Conservation (phyloP, 306 rosid genomes). For the Bauhinia variegata region DNA sequence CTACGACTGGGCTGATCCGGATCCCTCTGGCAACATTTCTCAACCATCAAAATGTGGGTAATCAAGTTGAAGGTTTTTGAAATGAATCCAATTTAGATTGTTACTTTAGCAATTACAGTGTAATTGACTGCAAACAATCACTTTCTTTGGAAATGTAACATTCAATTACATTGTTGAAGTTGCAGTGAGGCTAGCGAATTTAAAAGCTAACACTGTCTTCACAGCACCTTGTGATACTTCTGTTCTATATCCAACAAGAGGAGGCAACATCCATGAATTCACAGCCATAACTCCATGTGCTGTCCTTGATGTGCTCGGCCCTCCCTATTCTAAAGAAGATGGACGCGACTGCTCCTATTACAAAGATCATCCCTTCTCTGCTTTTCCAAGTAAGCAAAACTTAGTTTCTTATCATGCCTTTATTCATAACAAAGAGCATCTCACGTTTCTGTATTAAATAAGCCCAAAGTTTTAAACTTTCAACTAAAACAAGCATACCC, state of each 20-base stretch:
- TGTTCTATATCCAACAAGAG: constrained; percentile 75
- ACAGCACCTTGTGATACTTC: constrained; percentile 71
- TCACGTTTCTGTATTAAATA: too few species aligned
- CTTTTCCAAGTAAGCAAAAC: constrained; percentile 49
- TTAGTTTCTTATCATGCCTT: not conserved
- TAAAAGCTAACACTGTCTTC: constrained; percentile 58
- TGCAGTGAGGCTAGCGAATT: constrained; percentile 73
- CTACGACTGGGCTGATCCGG: constrained; percentile 67
- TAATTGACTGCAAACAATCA: too few species aligned
- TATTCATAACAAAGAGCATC: too few species aligned
- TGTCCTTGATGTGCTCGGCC: constrained; percentile 85
- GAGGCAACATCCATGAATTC: constrained; percentile 88
- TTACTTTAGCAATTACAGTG: too few species aligned
- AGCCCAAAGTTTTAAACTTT: too few species aligned
- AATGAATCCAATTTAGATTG: too few species aligned
- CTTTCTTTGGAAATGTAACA: too few species aligned
- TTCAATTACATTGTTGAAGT: not conserved
- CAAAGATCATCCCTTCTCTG: constrained; percentile 57
- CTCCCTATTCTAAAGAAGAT: constrained; percentile 76
- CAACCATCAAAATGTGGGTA: constrained; percentile 53
- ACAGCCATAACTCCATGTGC: constrained; percentile 87
- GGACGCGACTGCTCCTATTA: constrained; percentile 82
- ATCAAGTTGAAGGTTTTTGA: too few species aligned
- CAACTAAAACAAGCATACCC: not conserved
- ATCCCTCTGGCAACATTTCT: constrained; percentile 23